phyloP scores from a whole-genome alignment of 225 moss, liverwort and hornwort species.

The Asterella californica region DNA sequence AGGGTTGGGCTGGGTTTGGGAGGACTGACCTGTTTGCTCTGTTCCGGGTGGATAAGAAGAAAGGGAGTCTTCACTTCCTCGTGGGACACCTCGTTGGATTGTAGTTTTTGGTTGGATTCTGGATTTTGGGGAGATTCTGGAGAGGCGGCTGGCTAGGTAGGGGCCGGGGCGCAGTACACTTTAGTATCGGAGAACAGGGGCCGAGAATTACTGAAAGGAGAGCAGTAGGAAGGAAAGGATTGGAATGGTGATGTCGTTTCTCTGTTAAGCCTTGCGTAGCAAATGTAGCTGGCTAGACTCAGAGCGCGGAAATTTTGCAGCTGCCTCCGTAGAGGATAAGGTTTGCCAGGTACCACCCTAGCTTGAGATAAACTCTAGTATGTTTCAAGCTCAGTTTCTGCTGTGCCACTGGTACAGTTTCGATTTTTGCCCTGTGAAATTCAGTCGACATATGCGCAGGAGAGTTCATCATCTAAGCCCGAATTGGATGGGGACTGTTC shows the following conservation, averaged over 20 bases:
- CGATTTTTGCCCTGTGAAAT: background rate
- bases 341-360: slow-evolving; percentile 27
- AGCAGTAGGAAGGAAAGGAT: background rate
- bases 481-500: background rate
- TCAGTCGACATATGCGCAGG: background rate
- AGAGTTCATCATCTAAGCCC: background rate
- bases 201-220: background rate
- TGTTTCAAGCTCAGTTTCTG: background rate
- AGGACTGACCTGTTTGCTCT: background rate
- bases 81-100: slow-evolving; percentile 1
- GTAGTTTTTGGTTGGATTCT: slow-evolving; percentile 1
- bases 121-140: background rate
- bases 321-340: slow-evolving; percentile 15
- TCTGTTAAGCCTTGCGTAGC: slow-evolving; percentile 12
- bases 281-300: slow-evolving; percentile 31
- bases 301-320: background rate
- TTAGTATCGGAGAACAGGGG: background rate
- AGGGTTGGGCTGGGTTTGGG: background rate
- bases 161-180: background rate
- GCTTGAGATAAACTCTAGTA: background rate
- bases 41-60: slow-evolving; percentile 15
- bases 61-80: background rate
- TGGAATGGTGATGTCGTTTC: slow-evolving; percentile 6
- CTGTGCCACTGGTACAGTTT: background rate
- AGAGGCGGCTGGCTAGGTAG: slow-evolving; percentile 3